phyloP scores from a whole-genome alignment of 768 basidiomycete species.

The Terana coerulea region DNA sequence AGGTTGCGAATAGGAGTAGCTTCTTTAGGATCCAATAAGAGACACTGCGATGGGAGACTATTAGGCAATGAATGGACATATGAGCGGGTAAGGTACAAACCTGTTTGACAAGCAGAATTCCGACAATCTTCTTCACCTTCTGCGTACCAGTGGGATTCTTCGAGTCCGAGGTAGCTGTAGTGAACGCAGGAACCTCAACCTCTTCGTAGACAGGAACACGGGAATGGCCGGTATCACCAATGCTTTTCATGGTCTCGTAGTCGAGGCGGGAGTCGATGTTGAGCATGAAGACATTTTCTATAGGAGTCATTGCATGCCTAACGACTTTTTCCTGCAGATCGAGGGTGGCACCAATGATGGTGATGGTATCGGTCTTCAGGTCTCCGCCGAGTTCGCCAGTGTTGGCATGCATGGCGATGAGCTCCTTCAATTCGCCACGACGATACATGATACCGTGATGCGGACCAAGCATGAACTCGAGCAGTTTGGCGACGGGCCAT shows the following conservation, averaged over 20 bases:
- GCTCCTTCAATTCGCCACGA: constrained; percentile 71
- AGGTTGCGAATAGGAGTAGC: constrained; percentile 73
- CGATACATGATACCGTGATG: constrained; percentile 89
- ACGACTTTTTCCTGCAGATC: constrained; percentile 76
- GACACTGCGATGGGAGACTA: constrained; percentile 38
- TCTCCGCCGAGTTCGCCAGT: constrained; percentile 74
- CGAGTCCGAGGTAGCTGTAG: constrained; percentile 23
- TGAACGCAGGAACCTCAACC: constrained; percentile 49
- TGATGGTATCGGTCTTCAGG: constrained; percentile 75
- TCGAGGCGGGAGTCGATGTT: constrained; percentile 77
- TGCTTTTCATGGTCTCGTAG: constrained; percentile 67
- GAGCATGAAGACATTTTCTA: constrained; percentile 75
- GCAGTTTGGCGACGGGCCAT: constrained; percentile 79
- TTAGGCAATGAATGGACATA: background rate
- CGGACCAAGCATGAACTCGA: constrained; percentile 68
- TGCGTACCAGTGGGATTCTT: constrained; percentile 27
- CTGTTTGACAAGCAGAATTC: constrained; percentile 80
- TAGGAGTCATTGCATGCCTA: constrained; percentile 76
- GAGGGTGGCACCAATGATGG: constrained; percentile 81
- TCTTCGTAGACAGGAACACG: constrained; percentile 83
- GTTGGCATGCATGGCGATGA: constrained; percentile 79
- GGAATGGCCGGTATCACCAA: constrained; percentile 78
- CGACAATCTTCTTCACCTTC: constrained; percentile 74
- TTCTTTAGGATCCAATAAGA: constrained; percentile 82
- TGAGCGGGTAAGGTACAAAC: constrained; percentile 18